Evolutionary conservation across 257 asterid genomes (phyloP), one percentile per base, ranked within the genome.

Genomic region (Nicotiana sylvestris): DNA sequence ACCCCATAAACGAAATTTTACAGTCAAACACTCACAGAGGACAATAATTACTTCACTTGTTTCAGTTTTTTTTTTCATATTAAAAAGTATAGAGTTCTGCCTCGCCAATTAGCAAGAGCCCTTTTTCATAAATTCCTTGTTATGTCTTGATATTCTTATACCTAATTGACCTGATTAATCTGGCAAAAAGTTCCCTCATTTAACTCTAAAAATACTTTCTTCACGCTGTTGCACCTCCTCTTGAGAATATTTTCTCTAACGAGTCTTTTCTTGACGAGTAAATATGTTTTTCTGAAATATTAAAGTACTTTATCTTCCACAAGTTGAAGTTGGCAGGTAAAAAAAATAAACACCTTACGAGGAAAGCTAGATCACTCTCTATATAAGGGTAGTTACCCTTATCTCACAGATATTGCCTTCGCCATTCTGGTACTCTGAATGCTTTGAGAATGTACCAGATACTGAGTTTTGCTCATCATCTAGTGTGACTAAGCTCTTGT

Each of bases 381-480:
- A 43, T 43, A 8, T 13, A 53, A 53, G 58, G 58, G 2, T 53
- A 12, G 17, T 53, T 53, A 53, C 18, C 76, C n/a, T 9, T 13
- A 32, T 29, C 39, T 66, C 76, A 27, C 39, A 25, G n/a, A 33
- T 11, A 18, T 25, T 66, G 33, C 37, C 39, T 66, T 33, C 49
- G 1, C 37, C 76, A 32, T 29, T 27, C 51, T 58, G 43, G 21
- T 77, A 55, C 57, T 68, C 33, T 67, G 53, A 53, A 17, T 39
- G 3, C 11, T 46, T 46, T 25, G 81, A 37, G 60, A 72, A 68
- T 49, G 57, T 32, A 74, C 82, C 77, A 67, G 68, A 57, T 30
- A 85, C 17, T 83, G 35, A 74, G 70, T 77, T 79, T 49, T 84
- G 65, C 83, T 66, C 35, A 25, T 81, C 18, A 12, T 66, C 35